Percentiles rank a stretch among this genome's conserved stretches.
These are phyloP conservation scores for Sporothrix phasma DNA, from an alignment of 2,329 filamentous ascomycete genomes.

Conservation along the genomic window DNA sequence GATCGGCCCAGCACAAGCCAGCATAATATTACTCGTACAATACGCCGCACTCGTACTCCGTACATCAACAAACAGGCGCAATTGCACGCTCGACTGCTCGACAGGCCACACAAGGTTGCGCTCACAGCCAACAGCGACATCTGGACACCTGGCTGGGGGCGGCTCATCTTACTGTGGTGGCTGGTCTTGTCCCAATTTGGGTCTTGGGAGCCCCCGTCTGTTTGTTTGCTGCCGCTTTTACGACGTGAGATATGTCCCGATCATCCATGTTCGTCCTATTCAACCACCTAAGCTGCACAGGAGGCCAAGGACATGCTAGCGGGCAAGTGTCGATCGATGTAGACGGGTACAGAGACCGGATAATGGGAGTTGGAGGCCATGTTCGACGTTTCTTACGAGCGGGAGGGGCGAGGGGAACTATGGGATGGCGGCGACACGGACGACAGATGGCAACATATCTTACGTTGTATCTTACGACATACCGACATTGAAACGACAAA, in stretches of 20 bases:
- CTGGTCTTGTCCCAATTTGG: neutral
- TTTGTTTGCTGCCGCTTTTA: neutral
- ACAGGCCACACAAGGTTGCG: neutral
- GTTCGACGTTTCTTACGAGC: neutral
- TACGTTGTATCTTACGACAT: no score
- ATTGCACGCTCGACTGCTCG: no score
- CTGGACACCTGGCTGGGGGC: neutral
- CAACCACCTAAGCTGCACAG: neutral
- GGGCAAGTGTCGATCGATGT: conserved; percentile 4
- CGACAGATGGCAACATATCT: neutral
- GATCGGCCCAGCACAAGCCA: no score
- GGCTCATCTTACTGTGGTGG: neutral
- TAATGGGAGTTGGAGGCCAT: neutral
- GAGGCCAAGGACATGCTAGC: neutral
- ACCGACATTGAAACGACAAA: neutral
- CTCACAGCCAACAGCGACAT: neutral
- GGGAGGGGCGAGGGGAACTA: neutral
- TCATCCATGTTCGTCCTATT: neutral
- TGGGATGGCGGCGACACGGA: neutral
- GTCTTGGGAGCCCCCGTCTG: neutral
- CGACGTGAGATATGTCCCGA: no score
- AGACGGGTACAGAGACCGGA: neutral
- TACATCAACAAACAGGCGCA: no score
- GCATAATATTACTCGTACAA: no score
- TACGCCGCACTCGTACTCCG: no score